Evolutionary conservation across 73 alveolate species (phyloP).

Genomic region (Paramecium sonneborni): DNA sequence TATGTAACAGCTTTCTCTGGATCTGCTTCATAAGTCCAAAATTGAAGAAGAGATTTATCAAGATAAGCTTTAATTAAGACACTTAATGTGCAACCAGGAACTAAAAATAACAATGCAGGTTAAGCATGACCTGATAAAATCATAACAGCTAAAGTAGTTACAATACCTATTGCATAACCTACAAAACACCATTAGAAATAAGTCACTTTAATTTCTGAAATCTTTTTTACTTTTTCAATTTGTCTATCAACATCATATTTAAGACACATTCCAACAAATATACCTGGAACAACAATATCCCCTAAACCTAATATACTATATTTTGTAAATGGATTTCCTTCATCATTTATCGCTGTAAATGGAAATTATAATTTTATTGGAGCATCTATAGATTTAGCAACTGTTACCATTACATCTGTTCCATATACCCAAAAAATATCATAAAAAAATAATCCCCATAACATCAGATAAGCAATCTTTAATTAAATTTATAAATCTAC

Average conservation of each 20-base stretch:
- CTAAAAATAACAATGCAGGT: slow-evolving; percentile 97
- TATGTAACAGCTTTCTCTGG: not conserved
- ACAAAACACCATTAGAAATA: slow-evolving; percentile 84
- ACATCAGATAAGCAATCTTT: slow-evolving; percentile 58
- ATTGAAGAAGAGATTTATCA: slow-evolving; percentile 72
- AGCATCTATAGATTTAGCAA: slow-evolving; percentile 96
- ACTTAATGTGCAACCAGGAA: slow-evolving; percentile 89
- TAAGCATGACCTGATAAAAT: slow-evolving; percentile 89
- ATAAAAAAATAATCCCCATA: slow-evolving; percentile 91
- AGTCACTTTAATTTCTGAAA: slow-evolving; percentile 65
- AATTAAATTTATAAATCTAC: not conserved
- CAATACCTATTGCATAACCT: slow-evolving; percentile 90
- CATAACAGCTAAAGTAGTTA: slow-evolving; percentile 87
- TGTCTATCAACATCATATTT: slow-evolving; percentile 87
- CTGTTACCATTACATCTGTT: slow-evolving; percentile 98
- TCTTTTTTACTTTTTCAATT: slow-evolving; percentile 64
- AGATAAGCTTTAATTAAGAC: slow-evolving; percentile 79
- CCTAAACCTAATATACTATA: slow-evolving; percentile 97
- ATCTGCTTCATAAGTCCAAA: slow-evolving; percentile 80
- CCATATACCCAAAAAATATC: slow-evolving; percentile 98
- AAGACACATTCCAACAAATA: slow-evolving; percentile 90
- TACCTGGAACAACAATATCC: slow-evolving; percentile 98
- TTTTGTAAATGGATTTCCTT: slow-evolving; percentile 74
- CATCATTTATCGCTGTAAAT: slow-evolving; percentile 28
- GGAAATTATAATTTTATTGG: slow-evolving; percentile 97